These are phyloP conservation scores for Magnolia officinalis DNA, from an alignment of 164 flowering plant species.

Conservation along the genomic window DNA sequence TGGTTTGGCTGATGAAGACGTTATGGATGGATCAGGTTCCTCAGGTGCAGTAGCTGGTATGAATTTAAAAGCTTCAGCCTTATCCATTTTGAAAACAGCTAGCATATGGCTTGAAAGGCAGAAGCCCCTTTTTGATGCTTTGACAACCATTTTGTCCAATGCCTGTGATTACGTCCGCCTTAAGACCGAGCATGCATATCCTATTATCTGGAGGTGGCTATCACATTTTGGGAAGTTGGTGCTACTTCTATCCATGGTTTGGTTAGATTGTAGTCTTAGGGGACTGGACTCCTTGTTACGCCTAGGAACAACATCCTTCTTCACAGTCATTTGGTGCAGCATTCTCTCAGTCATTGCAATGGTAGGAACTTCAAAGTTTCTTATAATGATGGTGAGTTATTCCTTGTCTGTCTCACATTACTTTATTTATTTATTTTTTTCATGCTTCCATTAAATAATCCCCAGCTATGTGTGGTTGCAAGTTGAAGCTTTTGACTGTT, in stretches of 20 bases:
- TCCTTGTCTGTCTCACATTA: background rate
- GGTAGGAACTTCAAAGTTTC: conserved; percentile 70
- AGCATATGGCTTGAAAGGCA: conserved; percentile 51
- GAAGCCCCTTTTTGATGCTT: conserved; percentile 38
- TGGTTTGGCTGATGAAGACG: conserved; percentile 26
- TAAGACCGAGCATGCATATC: conserved; percentile 51
- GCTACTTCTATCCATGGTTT: conserved; percentile 65
- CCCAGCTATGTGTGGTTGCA: background rate
- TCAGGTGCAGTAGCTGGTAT: conserved; percentile 26
- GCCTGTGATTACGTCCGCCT: conserved; percentile 34
- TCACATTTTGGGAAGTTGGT: conserved; percentile 55
- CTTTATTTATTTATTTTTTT: conserved; percentile 1
- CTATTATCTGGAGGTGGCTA: conserved; percentile 63
- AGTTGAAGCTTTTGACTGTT: background rate
- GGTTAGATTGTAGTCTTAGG: conserved; percentile 81
- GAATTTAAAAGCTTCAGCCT: conserved; percentile 31
- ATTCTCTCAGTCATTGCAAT: conserved; percentile 73
- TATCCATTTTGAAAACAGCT: conserved; percentile 36
- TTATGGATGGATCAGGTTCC: conserved; percentile 21
- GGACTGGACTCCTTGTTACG: conserved; percentile 78
- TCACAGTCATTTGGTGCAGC: conserved; percentile 80
- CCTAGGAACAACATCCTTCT: conserved; percentile 85
- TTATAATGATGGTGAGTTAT: conserved; percentile 58
- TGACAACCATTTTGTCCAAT: conserved; percentile 25
- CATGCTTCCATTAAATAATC: background rate